Evolutionary conservation across 148 eudicot genomes (phyloP), one percentile per base, ranked within the genome.

Genomic region (Limonium bicolor): DNA sequence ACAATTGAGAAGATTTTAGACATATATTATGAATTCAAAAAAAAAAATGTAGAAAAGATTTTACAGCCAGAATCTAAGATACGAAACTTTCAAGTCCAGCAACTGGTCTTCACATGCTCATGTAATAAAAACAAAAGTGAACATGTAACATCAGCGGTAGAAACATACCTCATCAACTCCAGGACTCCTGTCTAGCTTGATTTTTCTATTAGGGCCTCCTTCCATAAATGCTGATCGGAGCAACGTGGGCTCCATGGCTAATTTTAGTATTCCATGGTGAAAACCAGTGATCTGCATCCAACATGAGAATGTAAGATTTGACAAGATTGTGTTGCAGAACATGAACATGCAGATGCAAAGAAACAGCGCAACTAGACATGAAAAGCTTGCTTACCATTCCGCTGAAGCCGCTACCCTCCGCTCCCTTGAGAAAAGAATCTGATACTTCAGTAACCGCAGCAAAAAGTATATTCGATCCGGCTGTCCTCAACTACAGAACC

Each of bases 201-300:
- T 90, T 69, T 81, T 90, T 50, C 99, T 63, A 71, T 84, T 88
- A 63, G 99, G 93, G 41, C 99, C 99, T 55, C 99, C 99, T 76
- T 90, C 93, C 66, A 85, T 56, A 49, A 90, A 63, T 53, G 95
- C 99, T 65, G 82, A 73, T 59, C 99, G 76, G 22, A 90, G 64
- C 22, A 90, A 45, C n/a, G 85, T 68, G 15, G 99, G 99, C 50
- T 90, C 99, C 95, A 90, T 84, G 47, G 99, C 95, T 63, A 90
- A 59, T 44, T 85, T 84, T 36, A 90, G 67, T 52, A 90, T 70
- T 57, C 99, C 99, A 59, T 90, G 93, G 56, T 78, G 99, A 59
- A 90, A 90, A 27, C 99, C 99, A 70, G 32, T 70, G 50, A 81
- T 63, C 99, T 90, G 52, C 8, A 34, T 16, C 20, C 14, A 32